Evolutionary conservation across 225 moss, liverwort and hornwort genomes (phyloP), one percentile per base, ranked within the genome.

Genomic region (Climacium dendroides): DNA sequence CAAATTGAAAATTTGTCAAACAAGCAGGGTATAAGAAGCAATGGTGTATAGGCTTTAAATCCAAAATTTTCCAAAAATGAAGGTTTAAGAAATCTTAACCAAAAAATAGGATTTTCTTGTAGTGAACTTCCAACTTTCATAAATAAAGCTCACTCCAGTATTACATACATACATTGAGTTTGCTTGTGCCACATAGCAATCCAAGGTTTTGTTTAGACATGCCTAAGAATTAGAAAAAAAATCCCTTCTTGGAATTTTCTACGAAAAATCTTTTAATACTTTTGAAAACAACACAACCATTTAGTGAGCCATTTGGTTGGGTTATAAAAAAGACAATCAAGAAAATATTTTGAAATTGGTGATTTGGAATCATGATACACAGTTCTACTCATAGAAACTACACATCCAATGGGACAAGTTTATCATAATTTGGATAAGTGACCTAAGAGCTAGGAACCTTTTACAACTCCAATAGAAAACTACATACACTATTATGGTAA

Each of bases 71-170:
- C n/a, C 20, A n/a, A n/a, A 35, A n/a, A 66, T 0, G 11, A n/a
- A 6, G n/a, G 20, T 66, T 5, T n/a, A 19, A 66, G 6, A 66
- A 66, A n/a, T 66, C 20, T n/a, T 11, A 19, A 18, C 9, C 34
- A 34, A 64, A n/a, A n/a, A n/a, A 22, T 30, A 7, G 4, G n/a
- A n/a, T n/a, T n/a, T n/a, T n/a, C n/a, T n/a, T n/a, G n/a, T n/a
- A n/a, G n/a, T n/a, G n/a, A n/a, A 2, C n/a, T n/a, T 66, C 2
- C 11, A n/a, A 66, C 3, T n/a, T 66, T 66, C 7, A n/a, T 11
- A 5, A 20, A 66, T n/a, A 22, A 22, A 20, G 6, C 6, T n/a
- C 1, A 1, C 10, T n/a, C 1, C 11, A 6, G 6, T 12, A 66
- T 22, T 65, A 19, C 3, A 6, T 20, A 65, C 6, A 65, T 19